Evolutionary conservation across 2,329 filamentous ascomycete genomes (phyloP).

Genomic region (Biscogniauxia marginata): DNA sequence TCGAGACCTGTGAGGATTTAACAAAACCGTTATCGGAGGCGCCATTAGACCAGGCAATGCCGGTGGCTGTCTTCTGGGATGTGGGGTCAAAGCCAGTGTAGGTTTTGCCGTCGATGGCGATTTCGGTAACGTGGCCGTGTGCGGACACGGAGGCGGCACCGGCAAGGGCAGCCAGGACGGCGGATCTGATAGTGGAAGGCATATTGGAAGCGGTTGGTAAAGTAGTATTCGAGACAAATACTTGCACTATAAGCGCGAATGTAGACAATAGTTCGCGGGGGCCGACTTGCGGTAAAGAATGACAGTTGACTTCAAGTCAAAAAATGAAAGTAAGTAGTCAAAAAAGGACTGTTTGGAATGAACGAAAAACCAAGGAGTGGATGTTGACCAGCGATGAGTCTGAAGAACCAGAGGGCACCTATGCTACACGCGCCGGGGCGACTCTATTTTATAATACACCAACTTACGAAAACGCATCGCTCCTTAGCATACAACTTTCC

Average conservation of each 20-base stretch:
- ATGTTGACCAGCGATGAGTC: conserved; percentile 5
- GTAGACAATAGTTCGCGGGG: conserved; percentile 2
- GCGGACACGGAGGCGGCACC: conserved; percentile 1
- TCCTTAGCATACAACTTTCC: neutral
- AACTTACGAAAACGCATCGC: neutral
- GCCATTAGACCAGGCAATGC: conserved; percentile 33
- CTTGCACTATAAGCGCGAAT: neutral
- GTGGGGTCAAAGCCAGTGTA: conserved; percentile 4
- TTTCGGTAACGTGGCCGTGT: neutral
- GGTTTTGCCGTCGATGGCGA: neutral
- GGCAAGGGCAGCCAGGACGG: neutral
- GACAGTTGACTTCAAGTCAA: conserved; percentile 8
- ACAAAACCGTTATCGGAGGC: conserved; percentile 38
- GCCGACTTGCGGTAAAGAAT: conserved; percentile 8
- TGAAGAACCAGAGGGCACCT: neutral
- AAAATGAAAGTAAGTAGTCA: conserved; percentile 1
- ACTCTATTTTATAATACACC: neutral
- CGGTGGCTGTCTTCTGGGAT: conserved; percentile 9
- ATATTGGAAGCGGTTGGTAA: neutral
- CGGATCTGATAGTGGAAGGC: conserved; percentile 1
- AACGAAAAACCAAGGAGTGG: conserved; percentile 1
- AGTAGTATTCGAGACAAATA: neutral
- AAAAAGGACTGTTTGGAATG: neutral
- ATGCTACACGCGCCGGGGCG: neutral
- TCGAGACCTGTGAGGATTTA: conserved; percentile 35